Percentiles rank a stretch among this genome's conserved stretches.
Evolutionary conservation across 139 green algal genomes (phyloP).

Genomic region (Picochlorum costavermella): DNA sequence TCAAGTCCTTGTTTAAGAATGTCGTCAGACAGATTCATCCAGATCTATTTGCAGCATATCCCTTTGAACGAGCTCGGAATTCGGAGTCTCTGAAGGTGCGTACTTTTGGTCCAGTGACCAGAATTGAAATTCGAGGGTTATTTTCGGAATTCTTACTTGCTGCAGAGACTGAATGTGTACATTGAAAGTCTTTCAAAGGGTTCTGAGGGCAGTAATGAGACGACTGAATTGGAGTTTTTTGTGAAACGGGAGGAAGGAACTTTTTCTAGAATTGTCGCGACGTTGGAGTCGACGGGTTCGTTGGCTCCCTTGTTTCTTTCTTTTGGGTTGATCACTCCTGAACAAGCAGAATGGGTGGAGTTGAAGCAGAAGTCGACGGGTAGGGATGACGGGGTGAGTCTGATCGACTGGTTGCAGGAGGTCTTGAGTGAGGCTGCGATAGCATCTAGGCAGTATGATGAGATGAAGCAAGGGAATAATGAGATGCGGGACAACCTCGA

Average conservation of each 20-base stretch:
- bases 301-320: slow-evolving; percentile 71
- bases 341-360: slow-evolving; percentile 37
- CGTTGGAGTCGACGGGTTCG: slow-evolving; percentile 54
- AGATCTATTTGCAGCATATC: slow-evolving; percentile 66
- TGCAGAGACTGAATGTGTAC: slow-evolving; percentile 66
- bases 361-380: not conserved
- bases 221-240: slow-evolving; percentile 24
- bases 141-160: not conserved
- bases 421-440: slow-evolving; percentile 58
- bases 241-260: slow-evolving; percentile 10
- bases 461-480: slow-evolving; percentile 50
- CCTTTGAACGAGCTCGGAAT: slow-evolving; percentile 64
- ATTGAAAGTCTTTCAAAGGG: slow-evolving; percentile 52
- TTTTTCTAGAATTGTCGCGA: slow-evolving; percentile 23
- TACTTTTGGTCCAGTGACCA: not conserved
- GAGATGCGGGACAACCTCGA: slow-evolving; percentile 45
- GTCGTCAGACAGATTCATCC: slow-evolving; percentile 72
- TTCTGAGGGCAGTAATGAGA: slow-evolving; percentile 12
- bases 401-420: slow-evolving; percentile 65
- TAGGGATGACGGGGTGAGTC: slow-evolving; percentile 37
- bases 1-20: slow-evolving; percentile 28
- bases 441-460: slow-evolving; percentile 63
- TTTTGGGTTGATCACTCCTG: slow-evolving; percentile 68
- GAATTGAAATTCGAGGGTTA: not conserved
- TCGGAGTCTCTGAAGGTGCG: slow-evolving; percentile 60